Percentiles rank a stretch among this genome's conserved stretches.
These are phyloP conservation scores for Leptographium galeiforme DNA, from an alignment of 2,329 filamentous ascomycete species.

Conservation along the genomic window DNA sequence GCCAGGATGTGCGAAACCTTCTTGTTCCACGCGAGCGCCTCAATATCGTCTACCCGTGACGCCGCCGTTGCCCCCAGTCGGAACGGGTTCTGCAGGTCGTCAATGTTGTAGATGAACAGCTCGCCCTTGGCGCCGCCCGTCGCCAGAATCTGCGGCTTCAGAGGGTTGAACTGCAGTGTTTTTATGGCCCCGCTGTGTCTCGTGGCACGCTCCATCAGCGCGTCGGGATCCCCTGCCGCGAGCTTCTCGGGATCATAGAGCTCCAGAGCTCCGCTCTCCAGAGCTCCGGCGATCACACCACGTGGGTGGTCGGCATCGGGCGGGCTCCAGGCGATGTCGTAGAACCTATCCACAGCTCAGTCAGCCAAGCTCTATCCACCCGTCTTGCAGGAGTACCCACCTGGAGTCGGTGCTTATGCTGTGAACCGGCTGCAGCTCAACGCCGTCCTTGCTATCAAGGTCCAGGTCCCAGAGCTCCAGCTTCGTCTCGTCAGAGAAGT, in stretches of 20 bases:
- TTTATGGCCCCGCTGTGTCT: slow-evolving; percentile 93
- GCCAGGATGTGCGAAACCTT: slow-evolving; percentile 95
- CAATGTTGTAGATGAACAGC: slow-evolving; percentile 88
- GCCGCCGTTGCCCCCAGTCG: slow-evolving; percentile 68
- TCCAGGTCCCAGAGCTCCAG: slow-evolving; percentile 92
- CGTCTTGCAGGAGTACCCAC: slow-evolving; percentile 31
- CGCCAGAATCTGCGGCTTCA: slow-evolving; percentile 79
- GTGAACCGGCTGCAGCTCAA: slow-evolving; percentile 75
- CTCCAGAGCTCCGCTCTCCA: slow-evolving; percentile 88
- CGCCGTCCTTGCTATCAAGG: slow-evolving; percentile 62
- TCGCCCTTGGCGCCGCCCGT: slow-evolving; percentile 92
- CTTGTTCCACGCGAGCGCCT: slow-evolving; percentile 96
- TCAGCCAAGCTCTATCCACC: slow-evolving; percentile 1
- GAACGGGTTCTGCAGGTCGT: slow-evolving; percentile 79
- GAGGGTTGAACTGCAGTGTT: slow-evolving; percentile 89
- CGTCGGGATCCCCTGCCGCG: slow-evolving; percentile 45
- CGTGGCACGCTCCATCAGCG: slow-evolving; percentile 71
- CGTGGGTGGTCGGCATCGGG: slow-evolving; percentile 64
- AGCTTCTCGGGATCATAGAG: slow-evolving; percentile 79
- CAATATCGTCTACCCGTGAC: slow-evolving; percentile 85
- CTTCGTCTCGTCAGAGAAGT: slow-evolving; percentile 95
- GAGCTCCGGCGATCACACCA: slow-evolving; percentile 86
- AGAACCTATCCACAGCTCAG: slow-evolving; percentile 55
- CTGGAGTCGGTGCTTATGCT: slow-evolving; percentile 81
- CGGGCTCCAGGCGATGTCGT: slow-evolving; percentile 90